Percentiles rank a stretch among this genome's conserved stretches.
Conservation (phyloP, 352 stramenopile species). For the Peronospora tabacina region DNA sequence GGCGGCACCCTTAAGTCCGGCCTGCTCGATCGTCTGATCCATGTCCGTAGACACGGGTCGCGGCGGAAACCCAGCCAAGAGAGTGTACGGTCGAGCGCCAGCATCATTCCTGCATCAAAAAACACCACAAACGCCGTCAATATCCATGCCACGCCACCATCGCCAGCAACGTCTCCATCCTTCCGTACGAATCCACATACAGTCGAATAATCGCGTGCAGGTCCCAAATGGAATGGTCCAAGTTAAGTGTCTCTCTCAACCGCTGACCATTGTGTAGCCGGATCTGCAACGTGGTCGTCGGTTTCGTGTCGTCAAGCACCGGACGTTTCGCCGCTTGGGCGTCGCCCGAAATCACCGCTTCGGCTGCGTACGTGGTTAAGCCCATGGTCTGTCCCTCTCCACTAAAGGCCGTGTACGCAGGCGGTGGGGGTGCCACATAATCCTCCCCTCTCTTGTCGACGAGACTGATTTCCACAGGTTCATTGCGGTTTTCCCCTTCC, state of each 20-base stretch:
- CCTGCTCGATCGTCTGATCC: constrained; percentile 82
- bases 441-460: constrained; percentile 84
- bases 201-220: constrained; percentile 83
- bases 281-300: constrained; percentile 85
- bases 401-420: constrained; percentile 83
- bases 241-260: constrained; percentile 79
- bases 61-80: constrained; percentile 90
- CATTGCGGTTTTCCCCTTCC: constrained; percentile 53
- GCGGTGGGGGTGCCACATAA: constrained; percentile 55
- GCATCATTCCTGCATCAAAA: constrained; percentile 51
- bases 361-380: constrained; percentile 34
- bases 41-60: constrained; percentile 79
- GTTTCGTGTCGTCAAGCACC: constrained; percentile 79
- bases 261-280: constrained; percentile 78
- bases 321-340: constrained; percentile 36
- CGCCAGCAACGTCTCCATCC: background rate
- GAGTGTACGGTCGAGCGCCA: constrained; percentile 72
- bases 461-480: constrained; percentile 74
- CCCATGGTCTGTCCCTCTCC: constrained; percentile 80
- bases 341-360: constrained; percentile 40
- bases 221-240: constrained; percentile 83
- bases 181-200: constrained; percentile 24
- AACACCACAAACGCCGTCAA: constrained; percentile 5
- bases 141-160: background rate
- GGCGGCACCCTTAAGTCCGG: constrained; percentile 87